Percentiles rank a stretch among this genome's conserved stretches.
phyloP scores from a whole-genome alignment of 225 moss, liverwort and hornwort genomes.

The Climacium dendroides region DNA sequence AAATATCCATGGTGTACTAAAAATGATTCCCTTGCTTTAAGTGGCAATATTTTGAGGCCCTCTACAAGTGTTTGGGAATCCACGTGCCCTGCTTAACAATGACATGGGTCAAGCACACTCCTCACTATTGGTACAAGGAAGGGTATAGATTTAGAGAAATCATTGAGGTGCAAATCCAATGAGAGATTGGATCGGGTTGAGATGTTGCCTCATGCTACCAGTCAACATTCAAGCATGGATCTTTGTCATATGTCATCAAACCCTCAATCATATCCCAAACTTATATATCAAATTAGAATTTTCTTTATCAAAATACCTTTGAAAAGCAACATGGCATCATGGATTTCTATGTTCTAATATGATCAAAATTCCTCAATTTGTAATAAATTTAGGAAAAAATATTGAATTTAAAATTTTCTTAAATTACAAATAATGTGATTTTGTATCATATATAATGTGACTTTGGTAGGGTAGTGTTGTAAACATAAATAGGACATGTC shows the following conservation, averaged over 20 bases:
- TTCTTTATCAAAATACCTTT: neutral
- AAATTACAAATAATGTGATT: neutral
- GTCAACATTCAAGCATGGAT: neutral
- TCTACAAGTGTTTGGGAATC: rapidly evolving
- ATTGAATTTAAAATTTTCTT: too few species aligned
- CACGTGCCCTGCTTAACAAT: rapidly evolving
- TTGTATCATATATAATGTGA: neutral
- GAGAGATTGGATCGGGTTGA: neutral
- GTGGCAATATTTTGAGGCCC: rapidly evolving
- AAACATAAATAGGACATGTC: neutral
- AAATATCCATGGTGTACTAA: rapidly evolving
- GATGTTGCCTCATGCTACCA: neutral
- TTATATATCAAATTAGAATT: rapidly evolving
- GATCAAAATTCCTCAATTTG: too few species aligned
- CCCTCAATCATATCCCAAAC: rapidly evolving
- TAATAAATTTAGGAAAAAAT: neutral
- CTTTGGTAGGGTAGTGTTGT: neutral
- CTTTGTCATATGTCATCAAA: neutral
- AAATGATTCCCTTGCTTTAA: neutral
- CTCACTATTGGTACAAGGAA: rapidly evolving
- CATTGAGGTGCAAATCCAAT: neutral
- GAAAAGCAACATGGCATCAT: neutral
- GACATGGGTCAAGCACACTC: neutral
- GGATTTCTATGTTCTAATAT: rapidly evolving
- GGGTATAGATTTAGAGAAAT: neutral